Percentiles rank a stretch among this genome's conserved stretches.
Conservation (phyloP, 768 basidiomycete species). For the Calocybe gangraenosa region DNA sequence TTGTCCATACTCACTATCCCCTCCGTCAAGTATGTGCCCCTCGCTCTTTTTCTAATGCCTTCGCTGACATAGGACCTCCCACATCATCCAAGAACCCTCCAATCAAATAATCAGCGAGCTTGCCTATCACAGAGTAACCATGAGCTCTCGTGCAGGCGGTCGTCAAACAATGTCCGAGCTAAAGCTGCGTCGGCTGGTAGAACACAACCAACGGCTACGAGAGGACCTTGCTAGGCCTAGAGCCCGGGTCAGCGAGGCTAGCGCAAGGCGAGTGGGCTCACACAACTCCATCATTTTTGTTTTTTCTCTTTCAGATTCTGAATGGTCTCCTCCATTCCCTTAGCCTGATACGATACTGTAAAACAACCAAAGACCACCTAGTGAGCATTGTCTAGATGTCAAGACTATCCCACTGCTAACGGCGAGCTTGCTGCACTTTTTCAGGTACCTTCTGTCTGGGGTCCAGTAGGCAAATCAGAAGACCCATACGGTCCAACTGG, state of each 20-base stretch:
- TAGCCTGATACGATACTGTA: constrained; percentile 93
- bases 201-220: constrained; percentile 88
- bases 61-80: not conserved
- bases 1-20: not conserved
- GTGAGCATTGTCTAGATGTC: constrained; percentile 21
- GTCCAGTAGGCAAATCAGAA: constrained; percentile 84
- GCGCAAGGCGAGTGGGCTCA: constrained; percentile 62
- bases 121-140: constrained; percentile 24
- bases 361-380: constrained; percentile 84
- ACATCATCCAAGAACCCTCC: not conserved
- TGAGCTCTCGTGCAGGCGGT: constrained; percentile 60
- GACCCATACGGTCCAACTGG: constrained; percentile 86
- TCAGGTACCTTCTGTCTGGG: constrained; percentile 96
- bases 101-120: not conserved
- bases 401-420: not conserved
- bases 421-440: constrained; percentile 7
- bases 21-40: not conserved
- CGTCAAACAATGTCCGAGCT: constrained; percentile 96
- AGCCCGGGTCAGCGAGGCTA: constrained; percentile 89
- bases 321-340: not conserved
- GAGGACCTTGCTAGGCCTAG: constrained; percentile 90
- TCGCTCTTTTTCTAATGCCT: not conserved
- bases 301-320: too few species aligned
- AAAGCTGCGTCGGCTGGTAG: constrained; percentile 89
- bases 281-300: too few species aligned